These are phyloP conservation scores for Alternaria sp. DNA, from an alignment of 2,329 filamentous ascomycete species.

Conservation along the genomic window DNA sequence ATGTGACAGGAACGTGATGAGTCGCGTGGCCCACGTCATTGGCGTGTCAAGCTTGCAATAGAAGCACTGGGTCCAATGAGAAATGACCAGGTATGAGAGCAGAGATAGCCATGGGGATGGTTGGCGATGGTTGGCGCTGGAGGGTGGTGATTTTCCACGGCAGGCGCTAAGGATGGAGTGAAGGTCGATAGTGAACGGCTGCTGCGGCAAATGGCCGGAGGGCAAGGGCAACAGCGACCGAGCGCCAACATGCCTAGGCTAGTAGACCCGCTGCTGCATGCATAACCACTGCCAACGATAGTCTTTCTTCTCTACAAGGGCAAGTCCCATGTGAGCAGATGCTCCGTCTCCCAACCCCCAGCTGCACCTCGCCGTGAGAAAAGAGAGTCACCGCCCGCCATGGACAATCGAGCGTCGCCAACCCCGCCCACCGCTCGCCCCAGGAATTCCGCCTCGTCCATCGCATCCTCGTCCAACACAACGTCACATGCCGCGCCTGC, in stretches of 20 bases:
- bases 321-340: conserved; percentile 29
- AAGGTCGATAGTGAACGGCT: conserved; percentile 11
- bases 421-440: conserved; percentile 41
- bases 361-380: conserved; percentile 20
- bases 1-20: not conserved
- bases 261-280: conserved; percentile 15
- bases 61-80: not conserved
- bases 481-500: conserved; percentile 27
- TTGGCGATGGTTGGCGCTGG: conserved; percentile 15
- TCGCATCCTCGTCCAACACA: conserved; percentile 34
- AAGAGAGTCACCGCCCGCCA: conserved; percentile 24
- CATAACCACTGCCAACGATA: conserved; percentile 16
- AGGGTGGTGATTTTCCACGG: not conserved
- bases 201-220: conserved; percentile 19
- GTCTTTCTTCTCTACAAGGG: conserved; percentile 18
- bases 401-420: conserved; percentile 40
- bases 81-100: conserved; percentile 5
- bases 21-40: conserved; percentile 15
- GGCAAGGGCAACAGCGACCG: conserved; percentile 11
- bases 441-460: conserved; percentile 37
- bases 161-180: conserved; percentile 10
- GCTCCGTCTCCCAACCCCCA: conserved; percentile 14
- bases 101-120: conserved; percentile 2
- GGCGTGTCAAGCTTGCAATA: not conserved
- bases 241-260: conserved; percentile 14